Conservation (phyloP, 352 stramenopile species). For the Phytophthora litchii region DNA sequence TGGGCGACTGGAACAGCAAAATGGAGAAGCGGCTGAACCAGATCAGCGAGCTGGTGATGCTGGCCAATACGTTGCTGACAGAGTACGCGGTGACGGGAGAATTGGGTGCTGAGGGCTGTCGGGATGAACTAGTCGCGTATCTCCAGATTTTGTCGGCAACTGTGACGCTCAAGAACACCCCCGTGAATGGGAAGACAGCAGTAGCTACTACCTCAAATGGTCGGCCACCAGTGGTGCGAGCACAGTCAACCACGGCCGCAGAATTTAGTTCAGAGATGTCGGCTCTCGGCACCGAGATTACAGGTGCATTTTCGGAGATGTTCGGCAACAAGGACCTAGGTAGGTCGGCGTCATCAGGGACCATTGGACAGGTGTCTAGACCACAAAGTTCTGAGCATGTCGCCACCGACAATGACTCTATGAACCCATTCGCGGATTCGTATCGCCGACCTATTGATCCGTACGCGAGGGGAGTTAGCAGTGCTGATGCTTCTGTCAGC, state of each 20-base stretch:
- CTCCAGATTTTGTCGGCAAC: conserved; percentile 66
- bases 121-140: conserved; percentile 70
- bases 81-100: conserved; percentile 75
- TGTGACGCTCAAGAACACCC: conserved; percentile 63
- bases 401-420: conserved; percentile 56
- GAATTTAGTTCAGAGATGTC: conserved; percentile 41
- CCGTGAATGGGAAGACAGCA: conserved; percentile 16
- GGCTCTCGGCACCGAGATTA: conserved; percentile 33
- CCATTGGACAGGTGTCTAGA: conserved; percentile 10
- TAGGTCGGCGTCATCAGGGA: conserved; percentile 7
- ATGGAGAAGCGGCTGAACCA: conserved; percentile 84
- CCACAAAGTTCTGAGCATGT: conserved; percentile 4
- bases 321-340: conserved; percentile 29
- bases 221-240: conserved; percentile 2
- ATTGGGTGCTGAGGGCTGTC: conserved; percentile 56
- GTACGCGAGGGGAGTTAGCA: conserved; percentile 20
- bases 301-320: conserved; percentile 37
- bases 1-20: conserved; percentile 88
- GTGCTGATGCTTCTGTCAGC: conserved; percentile 21
- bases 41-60: conserved; percentile 83
- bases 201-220: conserved; percentile 2
- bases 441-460: conserved; percentile 51
- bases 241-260: conserved; percentile 23
- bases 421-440: conserved; percentile 72
- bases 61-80: conserved; percentile 74